These are phyloP conservation scores for Ophiocordyceps camponoti-saundersi DNA, from an alignment of 2,329 filamentous ascomycete genomes.

Conservation along the genomic window DNA sequence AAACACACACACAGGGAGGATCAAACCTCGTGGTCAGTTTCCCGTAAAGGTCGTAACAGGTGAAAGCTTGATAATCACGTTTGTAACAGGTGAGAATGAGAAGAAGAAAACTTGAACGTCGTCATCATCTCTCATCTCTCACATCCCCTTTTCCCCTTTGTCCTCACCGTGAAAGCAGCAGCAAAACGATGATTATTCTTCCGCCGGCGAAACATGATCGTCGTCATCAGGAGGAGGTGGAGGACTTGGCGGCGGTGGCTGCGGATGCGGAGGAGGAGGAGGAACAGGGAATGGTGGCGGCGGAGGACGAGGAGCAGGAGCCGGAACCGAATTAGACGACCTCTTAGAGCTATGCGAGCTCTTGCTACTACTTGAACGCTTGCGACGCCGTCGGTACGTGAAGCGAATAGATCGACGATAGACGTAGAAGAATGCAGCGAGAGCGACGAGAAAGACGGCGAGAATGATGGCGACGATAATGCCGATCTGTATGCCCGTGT, in stretches of 20 bases:
- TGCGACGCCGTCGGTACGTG: conserved; percentile 9
- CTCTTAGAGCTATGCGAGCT: conserved; percentile 13
- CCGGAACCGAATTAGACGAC: conserved; percentile 2
- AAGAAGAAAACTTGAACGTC: too few species aligned
- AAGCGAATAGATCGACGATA: conserved; percentile 22
- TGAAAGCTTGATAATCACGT: too few species aligned
- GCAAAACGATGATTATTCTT: background rate
- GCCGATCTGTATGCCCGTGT: conserved; percentile 18
- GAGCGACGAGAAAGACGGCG: conserved; percentile 19
- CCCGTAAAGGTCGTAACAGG: too few species aligned
- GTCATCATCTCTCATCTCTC: too few species aligned
- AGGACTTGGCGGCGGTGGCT: too few species aligned
- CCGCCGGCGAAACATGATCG: too few species aligned
- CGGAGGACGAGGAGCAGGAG: background rate
- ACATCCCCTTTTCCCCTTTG: too few species aligned
- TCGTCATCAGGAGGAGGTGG: too few species aligned
- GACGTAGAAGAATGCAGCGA: conserved; percentile 19
- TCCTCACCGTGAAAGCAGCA: background rate
- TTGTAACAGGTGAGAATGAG: too few species aligned
- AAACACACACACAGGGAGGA: too few species aligned
- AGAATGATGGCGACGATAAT: conserved; percentile 24
- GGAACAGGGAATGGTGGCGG: background rate
- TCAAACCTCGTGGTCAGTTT: too few species aligned
- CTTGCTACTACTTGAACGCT: conserved; percentile 15
- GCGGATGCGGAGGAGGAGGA: background rate